A percentile compares a stretch with the other conserved stretches of the same genome.
phyloP scores from a whole-genome alignment of 768 basidiomycete species.

The Kwoniella heveanensis region DNA sequence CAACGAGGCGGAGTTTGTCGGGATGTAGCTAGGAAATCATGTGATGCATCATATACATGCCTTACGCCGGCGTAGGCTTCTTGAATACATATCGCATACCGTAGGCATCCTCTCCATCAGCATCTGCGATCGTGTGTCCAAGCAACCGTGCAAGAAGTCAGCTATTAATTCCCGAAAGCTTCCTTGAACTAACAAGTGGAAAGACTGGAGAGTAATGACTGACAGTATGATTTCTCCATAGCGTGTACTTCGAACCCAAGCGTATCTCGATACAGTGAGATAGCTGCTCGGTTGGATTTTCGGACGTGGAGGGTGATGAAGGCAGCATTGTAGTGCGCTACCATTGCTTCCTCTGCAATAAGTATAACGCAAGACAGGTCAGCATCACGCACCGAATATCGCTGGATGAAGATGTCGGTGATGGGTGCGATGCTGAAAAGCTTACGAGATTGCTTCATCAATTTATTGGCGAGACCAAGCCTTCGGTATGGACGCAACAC shows the following conservation, averaged over 20 bases:
- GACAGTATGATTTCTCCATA: conserved; percentile 89
- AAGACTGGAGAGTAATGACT: conserved; percentile 53
- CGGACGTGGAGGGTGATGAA: conserved; percentile 89
- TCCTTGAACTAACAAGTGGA: too few species aligned
- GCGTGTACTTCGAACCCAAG: conserved; percentile 84
- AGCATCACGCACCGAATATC: background rate
- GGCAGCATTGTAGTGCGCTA: conserved; percentile 76
- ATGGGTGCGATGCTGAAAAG: too few species aligned
- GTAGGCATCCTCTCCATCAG: conserved; percentile 92
- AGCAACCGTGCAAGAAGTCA: background rate
- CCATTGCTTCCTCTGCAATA: conserved; percentile 82
- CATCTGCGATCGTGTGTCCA: too few species aligned
- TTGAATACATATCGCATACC: conserved; percentile 70
- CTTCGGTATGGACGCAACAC: conserved; percentile 86
- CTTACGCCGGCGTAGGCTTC: conserved; percentile 13
- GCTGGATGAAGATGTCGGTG: too few species aligned
- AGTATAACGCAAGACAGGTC: background rate
- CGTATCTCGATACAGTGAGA: conserved; percentile 82
- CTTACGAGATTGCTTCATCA: conserved; percentile 92
- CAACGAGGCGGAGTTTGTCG: background rate
- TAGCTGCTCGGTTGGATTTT: conserved; percentile 90
- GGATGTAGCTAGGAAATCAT: background rate
- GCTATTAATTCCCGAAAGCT: too few species aligned
- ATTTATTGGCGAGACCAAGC: conserved; percentile 87
- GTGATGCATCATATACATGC: background rate